Evolutionary conservation across 768 basidiomycete genomes (phyloP).

Genomic region (Kwoniella heveanensis): DNA sequence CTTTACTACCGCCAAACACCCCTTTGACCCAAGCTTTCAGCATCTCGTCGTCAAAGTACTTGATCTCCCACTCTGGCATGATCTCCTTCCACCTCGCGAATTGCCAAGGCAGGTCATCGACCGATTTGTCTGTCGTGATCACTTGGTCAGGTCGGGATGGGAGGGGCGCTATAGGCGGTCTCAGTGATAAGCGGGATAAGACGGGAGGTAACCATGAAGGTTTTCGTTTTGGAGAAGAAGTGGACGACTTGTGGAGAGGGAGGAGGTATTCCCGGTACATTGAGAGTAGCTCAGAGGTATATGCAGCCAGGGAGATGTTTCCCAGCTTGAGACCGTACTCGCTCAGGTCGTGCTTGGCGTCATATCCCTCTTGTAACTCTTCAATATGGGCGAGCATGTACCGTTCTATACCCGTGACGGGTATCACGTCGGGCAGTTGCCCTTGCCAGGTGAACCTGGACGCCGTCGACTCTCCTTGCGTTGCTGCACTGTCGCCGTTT

Average conservation of each 20-base stretch:
- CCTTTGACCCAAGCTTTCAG: conserved; percentile 38
- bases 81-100: conserved; percentile 43
- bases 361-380: conserved; percentile 21
- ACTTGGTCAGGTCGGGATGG: conserved; percentile 36
- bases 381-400: conserved; percentile 30
- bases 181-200: conserved; percentile 37
- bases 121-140: conserved; percentile 42
- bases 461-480: too few species aligned
- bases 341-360: conserved; percentile 24
- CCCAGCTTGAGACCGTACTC: conserved; percentile 34
- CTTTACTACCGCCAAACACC: conserved; percentile 38
- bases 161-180: conserved; percentile 34
- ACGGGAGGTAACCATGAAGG: conserved; percentile 34
- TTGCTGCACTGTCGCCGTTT: background rate
- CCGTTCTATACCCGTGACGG: conserved; percentile 26
- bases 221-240: background rate
- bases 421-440: conserved; percentile 22
- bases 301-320: conserved; percentile 28
- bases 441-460: conserved; percentile 16
- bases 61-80: conserved; percentile 43
- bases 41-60: conserved; percentile 37
- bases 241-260: background rate
- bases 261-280: conserved; percentile 34
- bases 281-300: conserved; percentile 33
- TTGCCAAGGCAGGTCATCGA: conserved; percentile 32